A percentile compares a stretch with the other conserved stretches of the same genome.
phyloP scores from a whole-genome alignment of 2,329 filamentous ascomycete genomes.

The Mariannaea sp. region DNA sequence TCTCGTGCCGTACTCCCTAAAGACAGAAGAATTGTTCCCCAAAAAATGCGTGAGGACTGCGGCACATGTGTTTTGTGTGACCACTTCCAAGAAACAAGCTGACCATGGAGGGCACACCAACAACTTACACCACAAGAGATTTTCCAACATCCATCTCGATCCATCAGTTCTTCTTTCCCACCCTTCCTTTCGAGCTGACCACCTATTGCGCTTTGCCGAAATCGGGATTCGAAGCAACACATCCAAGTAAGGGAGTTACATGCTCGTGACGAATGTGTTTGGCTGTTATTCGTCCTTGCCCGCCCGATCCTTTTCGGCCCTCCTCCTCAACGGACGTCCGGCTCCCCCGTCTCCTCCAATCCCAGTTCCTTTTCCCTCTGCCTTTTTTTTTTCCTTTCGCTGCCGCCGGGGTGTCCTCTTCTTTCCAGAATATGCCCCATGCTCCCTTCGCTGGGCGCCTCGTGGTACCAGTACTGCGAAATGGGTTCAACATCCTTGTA shows the following conservation, averaged over 20 bases:
- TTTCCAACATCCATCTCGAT: conserved; percentile 20
- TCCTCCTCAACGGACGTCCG: conserved; percentile 19
- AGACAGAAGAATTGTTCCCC: not conserved
- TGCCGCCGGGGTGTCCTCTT: conserved; percentile 20
- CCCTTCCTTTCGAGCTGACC: conserved; percentile 21
- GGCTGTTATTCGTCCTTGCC: conserved; percentile 29
- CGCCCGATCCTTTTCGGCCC: conserved; percentile 14
- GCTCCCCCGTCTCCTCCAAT: conserved; percentile 26
- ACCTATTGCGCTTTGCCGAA: conserved; percentile 24
- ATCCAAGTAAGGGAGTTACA: conserved; percentile 32
- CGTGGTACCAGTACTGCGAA: conserved; percentile 8
- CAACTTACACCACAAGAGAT: conserved; percentile 14
- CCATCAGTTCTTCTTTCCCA: conserved; percentile 13
- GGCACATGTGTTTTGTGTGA: conserved; percentile 14
- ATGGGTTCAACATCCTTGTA: conserved; percentile 1
- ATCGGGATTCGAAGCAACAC: conserved; percentile 23
- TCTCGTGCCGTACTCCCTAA: not conserved
- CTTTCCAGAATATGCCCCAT: conserved; percentile 20
- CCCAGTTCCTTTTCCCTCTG: too few relatives aligned
- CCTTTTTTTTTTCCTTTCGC: conserved; percentile 10
- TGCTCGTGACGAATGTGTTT: conserved; percentile 30
- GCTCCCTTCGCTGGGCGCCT: conserved; percentile 3
- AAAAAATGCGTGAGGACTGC: not conserved
- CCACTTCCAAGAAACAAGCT: conserved; percentile 1
- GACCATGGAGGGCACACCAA: conserved; percentile 1